Conservation (phyloP, 371 early-diverging fungal genomes). For the Mucor piriformis region DNA sequence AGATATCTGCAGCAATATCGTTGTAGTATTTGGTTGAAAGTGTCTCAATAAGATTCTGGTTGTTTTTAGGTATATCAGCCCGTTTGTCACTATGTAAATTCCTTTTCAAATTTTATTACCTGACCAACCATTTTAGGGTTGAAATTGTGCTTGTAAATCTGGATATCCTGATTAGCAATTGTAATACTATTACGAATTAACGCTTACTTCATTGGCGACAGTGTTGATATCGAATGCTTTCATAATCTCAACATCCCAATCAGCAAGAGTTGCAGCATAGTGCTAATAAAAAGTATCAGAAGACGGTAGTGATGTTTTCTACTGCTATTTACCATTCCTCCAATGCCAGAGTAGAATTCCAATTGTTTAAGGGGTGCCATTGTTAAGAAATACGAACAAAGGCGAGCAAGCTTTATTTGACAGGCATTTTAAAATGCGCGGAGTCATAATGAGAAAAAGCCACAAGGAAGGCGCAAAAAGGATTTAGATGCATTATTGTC, state of each 20-base stretch:
- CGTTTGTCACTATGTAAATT: neutral
- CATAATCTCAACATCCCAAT: constrained; percentile 60
- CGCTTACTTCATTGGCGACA: constrained; percentile 70
- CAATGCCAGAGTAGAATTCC: constrained; percentile 76
- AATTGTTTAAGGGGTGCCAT: constrained; percentile 50
- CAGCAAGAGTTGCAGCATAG: constrained; percentile 70
- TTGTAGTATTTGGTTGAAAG: constrained; percentile 64
- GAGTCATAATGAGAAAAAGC: too few relatives aligned
- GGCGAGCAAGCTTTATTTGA: neutral
- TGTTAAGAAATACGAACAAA: neutral
- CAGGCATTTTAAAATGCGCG: neutral
- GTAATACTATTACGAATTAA: neutral
- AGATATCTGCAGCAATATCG: constrained; percentile 69
- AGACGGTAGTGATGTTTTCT: neutral
- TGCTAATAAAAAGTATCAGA: constrained; percentile 48
- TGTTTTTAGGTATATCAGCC: too few relatives aligned
- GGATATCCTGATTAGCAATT: neutral
- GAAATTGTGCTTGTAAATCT: constrained; percentile 76
- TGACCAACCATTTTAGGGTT: constrained; percentile 65
- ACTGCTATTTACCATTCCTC: constrained; percentile 65
- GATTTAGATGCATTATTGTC: too few relatives aligned
- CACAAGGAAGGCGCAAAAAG: too few relatives aligned
- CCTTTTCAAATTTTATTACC: constrained; percentile 37
- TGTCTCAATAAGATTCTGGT: constrained; percentile 74
- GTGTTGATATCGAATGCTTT: constrained; percentile 83